Conservation (phyloP, 2,329 filamentous ascomycete species). For the Scedosporium dehoogii region DNA sequence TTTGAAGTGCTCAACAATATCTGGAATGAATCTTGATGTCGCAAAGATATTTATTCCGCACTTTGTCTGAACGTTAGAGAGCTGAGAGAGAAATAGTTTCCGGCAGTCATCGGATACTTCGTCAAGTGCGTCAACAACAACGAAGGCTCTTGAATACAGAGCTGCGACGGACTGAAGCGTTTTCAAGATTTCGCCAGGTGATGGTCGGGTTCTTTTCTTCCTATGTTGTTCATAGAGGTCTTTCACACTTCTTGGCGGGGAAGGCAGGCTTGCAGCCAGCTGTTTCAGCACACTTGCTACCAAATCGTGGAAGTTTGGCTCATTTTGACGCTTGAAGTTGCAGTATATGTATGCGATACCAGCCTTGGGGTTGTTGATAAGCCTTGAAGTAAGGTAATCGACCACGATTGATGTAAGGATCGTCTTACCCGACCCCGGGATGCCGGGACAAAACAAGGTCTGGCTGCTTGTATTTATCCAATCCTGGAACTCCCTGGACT, state of each 20-base stretch:
- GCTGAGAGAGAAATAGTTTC: background rate
- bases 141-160: accelerated
- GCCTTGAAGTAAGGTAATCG: conserved; percentile 10
- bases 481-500: conserved; percentile 19
- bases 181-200: conserved; percentile 1
- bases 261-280: conserved; percentile 10
- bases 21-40: conserved; percentile 5
- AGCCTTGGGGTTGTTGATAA: background rate
- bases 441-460: conserved; percentile 9
- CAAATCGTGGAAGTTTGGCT: conserved; percentile 15
- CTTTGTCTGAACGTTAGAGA: background rate
- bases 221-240: conserved; percentile 3
- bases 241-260: background rate
- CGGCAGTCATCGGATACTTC: conserved; percentile 7
- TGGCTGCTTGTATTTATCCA: conserved; percentile 16
- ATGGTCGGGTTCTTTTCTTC: background rate
- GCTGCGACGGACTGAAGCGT: background rate
- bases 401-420: conserved; percentile 13
- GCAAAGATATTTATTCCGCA: background rate
- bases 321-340: conserved; percentile 17
- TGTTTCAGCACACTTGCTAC: conserved; percentile 22
- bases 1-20: conserved; percentile 7
- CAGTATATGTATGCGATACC: conserved; percentile 24
- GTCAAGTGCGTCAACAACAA: conserved; percentile 5
- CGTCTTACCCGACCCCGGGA: conserved; percentile 25